Base-by-base conservation (phyloP, 164 flowering plant genomes). In the Vitis rupestris region DNA sequence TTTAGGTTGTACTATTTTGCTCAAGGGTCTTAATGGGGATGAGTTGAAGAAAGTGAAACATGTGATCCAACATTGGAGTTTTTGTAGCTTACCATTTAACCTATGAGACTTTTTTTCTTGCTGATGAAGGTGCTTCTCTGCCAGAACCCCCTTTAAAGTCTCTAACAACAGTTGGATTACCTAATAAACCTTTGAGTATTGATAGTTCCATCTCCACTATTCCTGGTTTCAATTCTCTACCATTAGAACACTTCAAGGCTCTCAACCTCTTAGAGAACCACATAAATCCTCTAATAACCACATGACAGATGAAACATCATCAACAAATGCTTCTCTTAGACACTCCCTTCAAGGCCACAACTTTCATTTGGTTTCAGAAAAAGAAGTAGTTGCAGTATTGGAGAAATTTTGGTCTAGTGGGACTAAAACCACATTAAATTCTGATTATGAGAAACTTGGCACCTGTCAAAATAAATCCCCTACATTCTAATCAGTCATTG, bases 31-130 rank as follows among this genome's bases (percentile, higher is more conserved):
- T 57, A 85, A 69, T 76, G 91, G 88, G 68, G 96, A 92, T 80
- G 96, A 92, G 64, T 77, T 92, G 79, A 92, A 90, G 84, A 90
- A 88, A 75, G 89, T 89, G 76, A 92, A 92, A 78, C 94, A 88
- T 81, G 94, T 92, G 44, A 74, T 89, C 51, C 98, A 90, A 65
- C 90, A 92, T 85, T 85, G 91, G 91, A 66, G 65, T 90, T 63
- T 92, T 92, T 76, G 98, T 96, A 11, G 98, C 98, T 65, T 90
- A 90, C 82, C 98, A 92, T 72, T 78, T 92, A 82, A 96, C 91
- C 64, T 60, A 90, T 70, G 98, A 92, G 84, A 92, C 96, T 64
- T 92, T 87, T 73, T 92, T 92, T 82, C 91, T 92, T 74, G 98
- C 98, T 66, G 98, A 92, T 78, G 98, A 92, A 83, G 91, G 98